Base-by-base conservation (phyloP, 805 yeast genomes). In the Wickerhamiella spandovensis region DNA sequence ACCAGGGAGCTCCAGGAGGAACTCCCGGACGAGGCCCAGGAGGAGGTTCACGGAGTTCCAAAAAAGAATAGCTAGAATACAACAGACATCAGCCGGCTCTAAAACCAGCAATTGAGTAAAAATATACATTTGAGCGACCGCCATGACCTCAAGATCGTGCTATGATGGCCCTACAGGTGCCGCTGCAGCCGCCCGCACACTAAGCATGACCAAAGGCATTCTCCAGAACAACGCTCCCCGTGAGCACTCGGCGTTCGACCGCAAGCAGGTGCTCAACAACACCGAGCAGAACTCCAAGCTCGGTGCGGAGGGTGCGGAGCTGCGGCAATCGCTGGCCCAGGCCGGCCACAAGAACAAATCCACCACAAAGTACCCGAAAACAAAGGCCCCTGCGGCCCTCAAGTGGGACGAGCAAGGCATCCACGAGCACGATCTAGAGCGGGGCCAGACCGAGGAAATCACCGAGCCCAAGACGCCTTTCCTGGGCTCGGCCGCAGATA, bases 181-280 rank as follows among this genome's bases (percentile, higher is more conserved):
- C n/a, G n/a, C n/a, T n/a, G n/a, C 25, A 24, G 8, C 25, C 25
- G 25, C 25, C 5, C 12, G 15, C 3, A 12, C 15, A 28, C 32
- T 28, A 28, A 28, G 20, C 39, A 35, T 35, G 39, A 35, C 39
- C 39, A 35, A 35, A 35, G 55, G 57, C 24, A 55, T 55, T 24
- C 43, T 54, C 28, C 53, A 51, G 38, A 54, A 56, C 44, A 43
- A 46, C 32, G n/a, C n/a, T 5, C 44, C 18, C 5, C 49, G 23
- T 15, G 28, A 44, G 17, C 15, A 35, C 22, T 13, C 39, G 21
- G 48, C 20, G 6, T 59, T 59, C 48, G 65, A 63, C 55, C 67
- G 97, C 53, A 75, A 81, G 57, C 77, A 82, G 60, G 96, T 88
- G 18, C 78, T 82, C 51, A 79, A 77, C 56, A 88, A 88, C 66